Evolutionary conservation across 1,139 yeast species (phyloP).

Genomic region (Saccharomyces pastorianus): DNA sequence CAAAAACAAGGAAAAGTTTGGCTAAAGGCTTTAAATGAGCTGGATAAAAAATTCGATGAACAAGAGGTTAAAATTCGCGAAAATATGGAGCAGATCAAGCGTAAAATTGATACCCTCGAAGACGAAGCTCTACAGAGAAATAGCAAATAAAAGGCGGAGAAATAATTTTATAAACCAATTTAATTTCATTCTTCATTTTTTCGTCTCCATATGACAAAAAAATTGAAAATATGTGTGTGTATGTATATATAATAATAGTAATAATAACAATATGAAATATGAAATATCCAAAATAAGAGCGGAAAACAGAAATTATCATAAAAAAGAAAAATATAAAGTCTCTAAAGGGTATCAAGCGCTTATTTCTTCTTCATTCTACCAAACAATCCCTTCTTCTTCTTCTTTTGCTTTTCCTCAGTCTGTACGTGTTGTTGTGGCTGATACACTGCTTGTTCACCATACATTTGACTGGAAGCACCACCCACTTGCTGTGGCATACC

Average conservation of each 20-base stretch:
- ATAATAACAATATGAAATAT: neutral
- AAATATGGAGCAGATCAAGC: conserved; percentile 4
- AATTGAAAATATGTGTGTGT: neutral
- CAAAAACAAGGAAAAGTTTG: conserved; percentile 35
- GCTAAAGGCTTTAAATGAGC: conserved; percentile 35
- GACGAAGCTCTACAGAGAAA: neutral
- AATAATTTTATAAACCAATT: neutral
- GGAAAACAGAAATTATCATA: neutral
- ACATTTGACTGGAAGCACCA: conserved; percentile 9
- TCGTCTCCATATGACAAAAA: neutral
- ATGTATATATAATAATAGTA: neutral
- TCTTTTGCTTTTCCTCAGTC: conserved; percentile 33
- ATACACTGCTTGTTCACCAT: conserved; percentile 53
- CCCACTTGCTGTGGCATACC: neutral
- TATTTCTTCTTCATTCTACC: conserved; percentile 50
- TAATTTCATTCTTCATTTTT: neutral
- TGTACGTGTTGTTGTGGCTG: conserved; percentile 38
- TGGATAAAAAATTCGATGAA: conserved; percentile 36
- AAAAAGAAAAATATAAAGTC: neutral
- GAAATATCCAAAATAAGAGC: neutral
- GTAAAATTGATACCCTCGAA: neutral
- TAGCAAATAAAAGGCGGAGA: neutral
- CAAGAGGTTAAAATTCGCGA: conserved; percentile 15
- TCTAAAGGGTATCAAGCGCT: neutral
- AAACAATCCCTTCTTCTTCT: conserved; percentile 64